Evolutionary conservation across 345 rosid species (phyloP).

Genomic region (Arabidopsis suecica): DNA sequence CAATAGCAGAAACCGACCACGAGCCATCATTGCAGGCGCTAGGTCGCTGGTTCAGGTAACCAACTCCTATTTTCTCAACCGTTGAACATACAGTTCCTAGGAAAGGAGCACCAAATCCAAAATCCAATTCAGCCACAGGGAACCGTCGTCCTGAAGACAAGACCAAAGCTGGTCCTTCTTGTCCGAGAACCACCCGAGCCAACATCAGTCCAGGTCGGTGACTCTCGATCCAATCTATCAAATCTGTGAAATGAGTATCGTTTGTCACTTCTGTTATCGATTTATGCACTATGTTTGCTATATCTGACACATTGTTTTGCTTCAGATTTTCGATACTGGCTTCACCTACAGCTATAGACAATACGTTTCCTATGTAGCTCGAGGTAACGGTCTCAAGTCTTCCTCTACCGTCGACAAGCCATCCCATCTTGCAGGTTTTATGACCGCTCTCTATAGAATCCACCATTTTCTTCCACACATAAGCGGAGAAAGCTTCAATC

Average conservation of each 20-base stretch:
- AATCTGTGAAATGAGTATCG: slow-evolving; percentile 69
- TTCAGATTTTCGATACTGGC: slow-evolving; percentile 56
- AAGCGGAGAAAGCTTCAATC: slow-evolving; percentile 89
- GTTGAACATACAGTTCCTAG: slow-evolving; percentile 69
- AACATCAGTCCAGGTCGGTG: slow-evolving; percentile 91
- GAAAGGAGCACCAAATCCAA: slow-evolving; percentile 73
- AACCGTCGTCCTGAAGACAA: slow-evolving; percentile 77
- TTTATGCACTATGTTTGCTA: slow-evolving; percentile 62
- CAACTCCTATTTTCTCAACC: slow-evolving; percentile 68
- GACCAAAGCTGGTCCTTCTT: slow-evolving; percentile 75
- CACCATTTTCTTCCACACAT: slow-evolving; percentile 79
- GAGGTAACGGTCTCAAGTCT: slow-evolving; percentile 56
- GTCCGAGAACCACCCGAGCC: slow-evolving; percentile 62
- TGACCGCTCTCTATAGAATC: slow-evolving; percentile 50
- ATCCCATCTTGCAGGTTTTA: slow-evolving; percentile 79
- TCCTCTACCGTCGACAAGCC: slow-evolving; percentile 81
- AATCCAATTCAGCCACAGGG: slow-evolving; percentile 77
- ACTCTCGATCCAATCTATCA: slow-evolving; percentile 86
- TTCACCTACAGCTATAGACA: slow-evolving; percentile 74
- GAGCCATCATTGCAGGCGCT: slow-evolving; percentile 77
- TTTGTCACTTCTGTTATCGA: slow-evolving; percentile 63
- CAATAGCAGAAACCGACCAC: slow-evolving; percentile 74
- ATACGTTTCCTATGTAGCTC: slow-evolving; percentile 76
- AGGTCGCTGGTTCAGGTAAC: slow-evolving; percentile 78
- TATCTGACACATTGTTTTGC: slow-evolving; percentile 56